A percentile compares a stretch with the other conserved stretches of the same genome.
These are phyloP conservation scores for Thymus mandschuricus DNA, from an alignment of 257 asterid genomes.

Conservation along the genomic window DNA sequence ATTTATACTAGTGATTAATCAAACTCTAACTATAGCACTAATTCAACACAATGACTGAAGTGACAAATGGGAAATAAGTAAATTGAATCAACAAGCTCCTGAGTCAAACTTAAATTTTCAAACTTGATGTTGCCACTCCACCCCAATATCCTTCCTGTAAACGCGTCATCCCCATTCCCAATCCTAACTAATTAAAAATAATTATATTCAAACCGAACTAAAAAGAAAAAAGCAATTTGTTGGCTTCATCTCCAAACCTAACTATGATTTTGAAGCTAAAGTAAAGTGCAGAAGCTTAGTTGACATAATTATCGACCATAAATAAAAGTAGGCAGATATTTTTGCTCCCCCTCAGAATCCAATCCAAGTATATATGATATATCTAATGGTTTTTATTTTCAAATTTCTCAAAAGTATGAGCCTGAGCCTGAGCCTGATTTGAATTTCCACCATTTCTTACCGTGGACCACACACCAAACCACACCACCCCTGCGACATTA, in stretches of 20 bases:
- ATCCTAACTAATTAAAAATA: not conserved
- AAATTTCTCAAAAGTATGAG: constrained; percentile 26
- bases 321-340: constrained; percentile 31
- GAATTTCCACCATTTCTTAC: constrained; percentile 35
- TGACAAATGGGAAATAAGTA: not conserved
- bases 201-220: too few species aligned
- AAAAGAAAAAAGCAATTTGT: constrained; percentile 27
- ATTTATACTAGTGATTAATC: not conserved
- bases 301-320: constrained; percentile 31
- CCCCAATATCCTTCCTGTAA: constrained; percentile 19
- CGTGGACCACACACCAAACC: constrained; percentile 37
- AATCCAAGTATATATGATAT: not conserved
- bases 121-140: not conserved
- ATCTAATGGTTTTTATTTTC: constrained; percentile 27
- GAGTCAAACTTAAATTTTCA: constrained; percentile 23
- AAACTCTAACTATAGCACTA: not conserved
- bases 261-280: constrained; percentile 11
- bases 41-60: not conserved
- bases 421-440: constrained; percentile 7
- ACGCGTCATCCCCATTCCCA: constrained; percentile 11
- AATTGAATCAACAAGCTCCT: too few species aligned
- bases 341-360: constrained; percentile 20
- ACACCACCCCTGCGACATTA: constrained; percentile 3
- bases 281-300: constrained; percentile 22
- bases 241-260: constrained; percentile 34